phyloP scores from a whole-genome alignment of 495 filamentous ascomycete species.

The Aspergillus campestris region DNA sequence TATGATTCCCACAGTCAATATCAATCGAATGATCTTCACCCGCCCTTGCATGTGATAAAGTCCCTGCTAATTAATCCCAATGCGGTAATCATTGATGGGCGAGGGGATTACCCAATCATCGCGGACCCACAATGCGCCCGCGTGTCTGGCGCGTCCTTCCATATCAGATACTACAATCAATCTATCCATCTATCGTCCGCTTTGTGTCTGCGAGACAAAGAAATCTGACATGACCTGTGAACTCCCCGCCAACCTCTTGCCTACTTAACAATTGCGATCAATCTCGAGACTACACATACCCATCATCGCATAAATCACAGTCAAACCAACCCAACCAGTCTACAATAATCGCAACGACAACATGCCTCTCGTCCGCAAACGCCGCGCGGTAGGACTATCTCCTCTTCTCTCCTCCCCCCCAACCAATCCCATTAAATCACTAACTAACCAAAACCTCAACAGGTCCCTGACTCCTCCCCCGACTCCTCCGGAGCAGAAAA shows the following conservation, averaged over 20 bases:
- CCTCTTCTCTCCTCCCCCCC: not conserved
- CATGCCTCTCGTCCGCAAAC: conserved; percentile 32
- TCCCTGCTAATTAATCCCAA: too few species aligned
- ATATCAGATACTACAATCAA: too few species aligned
- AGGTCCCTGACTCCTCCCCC: conserved; percentile 2
- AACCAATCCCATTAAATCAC: not conserved
- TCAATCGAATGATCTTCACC: too few species aligned
- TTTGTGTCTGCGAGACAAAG: not conserved
- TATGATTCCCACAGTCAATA: too few species aligned
- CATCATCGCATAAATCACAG: conserved; percentile 9
- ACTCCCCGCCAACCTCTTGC: not conserved
- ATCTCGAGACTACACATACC: conserved; percentile 1
- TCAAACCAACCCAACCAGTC: conserved; percentile 5
- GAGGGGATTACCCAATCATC: too few species aligned
- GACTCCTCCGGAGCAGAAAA: conserved; percentile 3
- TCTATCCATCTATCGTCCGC: too few species aligned
- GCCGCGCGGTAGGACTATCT: conserved; percentile 25
- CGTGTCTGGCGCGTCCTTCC: too few species aligned
- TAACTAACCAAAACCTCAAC: not conserved
- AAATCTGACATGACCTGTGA: not conserved
- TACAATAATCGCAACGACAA: not conserved
- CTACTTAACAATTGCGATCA: not conserved
- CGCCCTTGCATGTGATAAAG: too few species aligned
- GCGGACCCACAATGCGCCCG: too few species aligned
- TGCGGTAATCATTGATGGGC: too few species aligned